These are phyloP conservation scores for Ustilago tritici DNA, from an alignment of 1,284 basidiomycete species.

Conservation along the genomic window DNA sequence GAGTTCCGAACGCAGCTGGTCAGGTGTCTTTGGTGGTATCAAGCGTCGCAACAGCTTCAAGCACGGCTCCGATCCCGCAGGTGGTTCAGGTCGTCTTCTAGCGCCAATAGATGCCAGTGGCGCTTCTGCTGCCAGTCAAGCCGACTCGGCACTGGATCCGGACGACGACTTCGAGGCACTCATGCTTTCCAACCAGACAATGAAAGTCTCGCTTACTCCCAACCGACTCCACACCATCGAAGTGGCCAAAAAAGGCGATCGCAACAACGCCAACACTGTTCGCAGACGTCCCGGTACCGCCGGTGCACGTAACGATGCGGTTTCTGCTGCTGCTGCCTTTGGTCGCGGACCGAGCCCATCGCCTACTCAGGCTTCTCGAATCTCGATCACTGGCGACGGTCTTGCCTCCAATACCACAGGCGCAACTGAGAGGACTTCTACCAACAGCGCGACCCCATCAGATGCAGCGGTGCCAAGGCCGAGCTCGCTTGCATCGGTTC, in stretches of 20 bases:
- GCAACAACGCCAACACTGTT: conserved; percentile 16
- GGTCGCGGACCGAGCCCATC: conserved; percentile 23
- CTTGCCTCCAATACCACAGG: neutral
- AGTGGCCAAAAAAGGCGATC: conserved; percentile 46
- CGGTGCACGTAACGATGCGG: conserved; percentile 22
- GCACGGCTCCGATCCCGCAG: conserved; percentile 41
- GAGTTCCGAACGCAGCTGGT: conserved; percentile 50
- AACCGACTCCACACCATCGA: conserved; percentile 64
- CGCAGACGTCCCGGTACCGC: conserved; percentile 51
- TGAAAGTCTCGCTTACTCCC: conserved; percentile 88
- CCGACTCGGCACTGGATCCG: conserved; percentile 34
- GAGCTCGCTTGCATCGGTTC: conserved; percentile 37
- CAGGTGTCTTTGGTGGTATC: conserved; percentile 48
- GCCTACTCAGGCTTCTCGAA: conserved; percentile 12
- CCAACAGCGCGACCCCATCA: conserved; percentile 16
- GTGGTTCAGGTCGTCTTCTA: conserved; percentile 15
- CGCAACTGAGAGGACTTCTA: conserved; percentile 9
- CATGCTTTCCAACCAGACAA: conserved; percentile 59
- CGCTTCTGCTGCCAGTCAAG: neutral
- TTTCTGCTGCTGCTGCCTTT: conserved; percentile 9
- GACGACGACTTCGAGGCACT: conserved; percentile 63
- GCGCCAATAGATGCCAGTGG: conserved; percentile 9
- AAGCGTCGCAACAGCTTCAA: conserved; percentile 60
- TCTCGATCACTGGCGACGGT: conserved; percentile 12
- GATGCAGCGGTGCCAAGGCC: conserved; percentile 23